phyloP scores from a whole-genome alignment of 306 rosid genomes.

The Fragaria iinumae region DNA sequence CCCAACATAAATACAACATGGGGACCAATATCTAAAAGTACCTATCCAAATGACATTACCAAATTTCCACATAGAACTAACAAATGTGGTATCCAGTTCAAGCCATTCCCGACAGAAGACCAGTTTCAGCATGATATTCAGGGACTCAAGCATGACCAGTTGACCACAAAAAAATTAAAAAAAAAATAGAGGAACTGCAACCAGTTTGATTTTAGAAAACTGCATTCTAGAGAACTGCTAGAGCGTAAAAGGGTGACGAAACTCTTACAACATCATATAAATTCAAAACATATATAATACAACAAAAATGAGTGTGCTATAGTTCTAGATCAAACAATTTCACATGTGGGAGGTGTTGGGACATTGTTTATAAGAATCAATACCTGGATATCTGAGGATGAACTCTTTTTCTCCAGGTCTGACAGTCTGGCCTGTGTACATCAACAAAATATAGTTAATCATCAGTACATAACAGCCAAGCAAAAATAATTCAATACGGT shows the following conservation, averaged over 20 bases:
- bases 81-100: not conserved
- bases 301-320: not conserved
- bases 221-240: not conserved
- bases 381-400: conserved; percentile 56
- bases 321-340: not conserved
- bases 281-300: not conserved
- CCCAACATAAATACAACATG: not conserved
- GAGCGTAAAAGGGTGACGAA: not conserved
- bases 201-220: not conserved
- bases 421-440: conserved; percentile 58
- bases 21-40: not conserved
- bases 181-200: not conserved
- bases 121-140: not conserved
- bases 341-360: not conserved
- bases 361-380: not conserved
- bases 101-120: not conserved
- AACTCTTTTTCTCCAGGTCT: conserved; percentile 56
- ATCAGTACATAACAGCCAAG: not conserved
- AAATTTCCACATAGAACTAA: not conserved
- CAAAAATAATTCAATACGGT: not conserved
- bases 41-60: not conserved
- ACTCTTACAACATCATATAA: not conserved
- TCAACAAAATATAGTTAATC: conserved; percentile 14
- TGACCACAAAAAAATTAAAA: not conserved
- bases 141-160: not conserved